phyloP scores from a whole-genome alignment of 2,329 filamentous ascomycete genomes.

The Xylariomycetidae sp. region DNA sequence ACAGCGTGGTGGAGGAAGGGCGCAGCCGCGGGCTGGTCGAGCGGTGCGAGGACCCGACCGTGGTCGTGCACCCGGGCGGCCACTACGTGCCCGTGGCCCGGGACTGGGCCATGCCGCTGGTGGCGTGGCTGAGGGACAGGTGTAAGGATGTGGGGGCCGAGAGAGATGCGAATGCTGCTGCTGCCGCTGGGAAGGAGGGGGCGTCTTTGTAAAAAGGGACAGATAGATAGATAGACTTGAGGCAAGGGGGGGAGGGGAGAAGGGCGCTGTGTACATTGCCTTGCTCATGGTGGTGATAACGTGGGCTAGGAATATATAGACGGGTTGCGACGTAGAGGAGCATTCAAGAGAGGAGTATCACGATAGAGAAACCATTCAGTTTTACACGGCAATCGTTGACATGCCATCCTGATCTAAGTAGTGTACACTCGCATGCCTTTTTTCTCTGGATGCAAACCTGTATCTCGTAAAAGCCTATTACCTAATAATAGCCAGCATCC shows the following conservation, averaged over 20 bases:
- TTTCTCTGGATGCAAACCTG: conserved; percentile 19
- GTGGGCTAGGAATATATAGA: not conserved
- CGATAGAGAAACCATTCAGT: conserved; percentile 15
- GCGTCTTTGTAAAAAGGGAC: too few relatives aligned
- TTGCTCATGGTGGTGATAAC: not conserved
- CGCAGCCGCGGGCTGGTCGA: conserved; percentile 65
- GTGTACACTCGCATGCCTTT: conserved; percentile 25
- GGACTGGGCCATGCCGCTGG: conserved; percentile 73
- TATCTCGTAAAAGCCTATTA: conserved; percentile 8
- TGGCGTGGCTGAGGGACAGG: conserved; percentile 43
- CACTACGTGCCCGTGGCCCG: conserved; percentile 84
- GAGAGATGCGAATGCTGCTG: conserved; percentile 8
- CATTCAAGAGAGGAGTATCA: conserved; percentile 5
- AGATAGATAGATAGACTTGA: too few relatives aligned
- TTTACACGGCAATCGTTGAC: conserved; percentile 16
- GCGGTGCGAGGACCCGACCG: conserved; percentile 50
- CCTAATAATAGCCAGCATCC: conserved; percentile 1
- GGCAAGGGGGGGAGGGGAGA: too few relatives aligned
- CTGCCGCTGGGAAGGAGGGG: not conserved
- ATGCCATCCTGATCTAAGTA: conserved; percentile 22
- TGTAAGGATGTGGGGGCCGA: conserved; percentile 10
- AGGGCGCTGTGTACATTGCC: too few relatives aligned
- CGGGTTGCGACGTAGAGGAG: conserved; percentile 2
- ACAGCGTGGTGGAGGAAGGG: conserved; percentile 81
- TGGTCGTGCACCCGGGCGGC: conserved; percentile 75